These are phyloP conservation scores for Pleurotus djamor DNA, from an alignment of 768 basidiomycete species.

Conservation along the genomic window DNA sequence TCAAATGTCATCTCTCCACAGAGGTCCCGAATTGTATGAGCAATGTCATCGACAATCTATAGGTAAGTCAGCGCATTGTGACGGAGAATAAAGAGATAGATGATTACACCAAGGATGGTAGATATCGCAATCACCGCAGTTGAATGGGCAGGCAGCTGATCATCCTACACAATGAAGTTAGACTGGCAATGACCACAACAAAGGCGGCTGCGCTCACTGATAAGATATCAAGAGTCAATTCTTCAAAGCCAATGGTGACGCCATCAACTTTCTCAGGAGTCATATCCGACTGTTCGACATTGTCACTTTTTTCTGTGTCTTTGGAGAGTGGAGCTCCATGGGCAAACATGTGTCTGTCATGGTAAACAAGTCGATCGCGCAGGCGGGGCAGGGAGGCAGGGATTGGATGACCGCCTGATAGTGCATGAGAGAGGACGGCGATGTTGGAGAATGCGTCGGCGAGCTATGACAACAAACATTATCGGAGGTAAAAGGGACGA, in stretches of 20 bases:
- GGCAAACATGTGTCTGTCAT: constrained; percentile 26
- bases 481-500: neutral
- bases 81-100: neutral
- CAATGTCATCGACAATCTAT: constrained; percentile 39
- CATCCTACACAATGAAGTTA: constrained; percentile 25
- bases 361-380: constrained; percentile 41
- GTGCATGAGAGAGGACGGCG: constrained; percentile 33
- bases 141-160: constrained; percentile 40
- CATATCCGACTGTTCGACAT: neutral
- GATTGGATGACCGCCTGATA: constrained; percentile 30
- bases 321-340: neutral
- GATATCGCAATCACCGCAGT: constrained; percentile 40
- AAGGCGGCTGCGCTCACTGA: constrained; percentile 21
- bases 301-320: neutral
- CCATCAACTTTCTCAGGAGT: constrained; percentile 33
- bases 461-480: constrained; percentile 21
- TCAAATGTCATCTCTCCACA: constrained; percentile 39
- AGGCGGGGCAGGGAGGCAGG: constrained; percentile 36
- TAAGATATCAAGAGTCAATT: constrained; percentile 35
- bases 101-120: constrained; percentile 33
- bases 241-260: constrained; percentile 37
- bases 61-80: neutral
- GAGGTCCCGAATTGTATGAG: constrained; percentile 32
- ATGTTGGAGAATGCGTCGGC: constrained; percentile 41
- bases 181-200: neutral